These are phyloP conservation scores for Mycena pura DNA, from an alignment of 768 basidiomycete species.

Conservation along the genomic window DNA sequence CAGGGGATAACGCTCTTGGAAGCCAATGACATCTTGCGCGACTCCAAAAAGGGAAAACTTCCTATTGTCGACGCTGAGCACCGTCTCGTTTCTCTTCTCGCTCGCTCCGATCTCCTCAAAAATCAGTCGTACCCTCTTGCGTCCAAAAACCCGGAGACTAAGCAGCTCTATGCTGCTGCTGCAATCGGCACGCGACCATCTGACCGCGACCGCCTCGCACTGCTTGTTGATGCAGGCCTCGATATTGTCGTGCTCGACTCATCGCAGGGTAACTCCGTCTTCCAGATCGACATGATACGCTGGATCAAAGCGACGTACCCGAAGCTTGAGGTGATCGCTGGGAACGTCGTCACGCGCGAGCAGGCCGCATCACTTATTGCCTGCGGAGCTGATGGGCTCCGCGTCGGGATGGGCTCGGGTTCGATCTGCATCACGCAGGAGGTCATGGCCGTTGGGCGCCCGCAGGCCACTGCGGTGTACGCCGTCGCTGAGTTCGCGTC, in stretches of 20 bases:
- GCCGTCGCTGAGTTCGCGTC: slow-evolving; percentile 92
- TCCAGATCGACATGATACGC: slow-evolving; percentile 91
- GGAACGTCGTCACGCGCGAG: slow-evolving; percentile 97
- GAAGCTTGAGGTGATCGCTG: slow-evolving; percentile 90
- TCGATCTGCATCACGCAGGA: slow-evolving; percentile 99
- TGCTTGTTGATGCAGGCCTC: slow-evolving; percentile 92
- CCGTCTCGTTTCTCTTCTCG: slow-evolving; percentile 81
- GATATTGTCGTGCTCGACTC: slow-evolving; percentile 97
- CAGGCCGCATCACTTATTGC: slow-evolving; percentile 94
- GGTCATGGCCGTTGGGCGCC: slow-evolving; percentile 98
- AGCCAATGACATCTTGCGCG: slow-evolving; percentile 93
- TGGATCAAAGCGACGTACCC: slow-evolving; percentile 93
- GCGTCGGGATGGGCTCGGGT: slow-evolving; percentile 97
- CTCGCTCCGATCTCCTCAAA: slow-evolving; percentile 96
- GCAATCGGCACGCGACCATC: slow-evolving; percentile 92
- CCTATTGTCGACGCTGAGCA: slow-evolving; percentile 78
- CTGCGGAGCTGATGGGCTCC: slow-evolving; percentile 94
- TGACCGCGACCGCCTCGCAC: slow-evolving; percentile 82
- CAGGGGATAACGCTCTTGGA: slow-evolving; percentile 89
- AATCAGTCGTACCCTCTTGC: slow-evolving; percentile 97
- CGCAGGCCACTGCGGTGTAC: slow-evolving; percentile 98
- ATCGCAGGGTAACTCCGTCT: slow-evolving; percentile 94
- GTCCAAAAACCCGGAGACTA: slow-evolving; percentile 86
- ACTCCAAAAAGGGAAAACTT: slow-evolving; percentile 97
- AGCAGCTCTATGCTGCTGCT: slow-evolving; percentile 96